A percentile compares a stretch with the other conserved stretches of the same genome.
These are phyloP conservation scores for Lasiodiplodia citricola DNA, from an alignment of 2,329 filamentous ascomycete species.

Conservation along the genomic window DNA sequence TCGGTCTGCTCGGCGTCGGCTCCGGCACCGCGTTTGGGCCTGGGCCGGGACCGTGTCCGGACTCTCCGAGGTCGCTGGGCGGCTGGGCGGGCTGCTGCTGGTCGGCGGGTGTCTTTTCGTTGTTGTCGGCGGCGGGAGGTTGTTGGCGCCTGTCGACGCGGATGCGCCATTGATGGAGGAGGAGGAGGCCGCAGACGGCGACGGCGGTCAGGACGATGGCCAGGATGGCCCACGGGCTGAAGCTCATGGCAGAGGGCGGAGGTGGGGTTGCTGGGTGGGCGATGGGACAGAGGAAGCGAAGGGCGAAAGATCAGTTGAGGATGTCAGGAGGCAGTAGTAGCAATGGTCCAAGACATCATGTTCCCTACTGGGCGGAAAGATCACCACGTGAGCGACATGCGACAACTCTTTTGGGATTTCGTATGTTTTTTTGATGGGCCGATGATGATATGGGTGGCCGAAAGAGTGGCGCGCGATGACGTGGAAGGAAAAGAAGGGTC, in stretches of 20 bases:
- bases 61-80: conserved; percentile 9
- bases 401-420: not conserved
- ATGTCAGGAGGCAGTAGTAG: not conserved
- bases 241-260: not conserved
- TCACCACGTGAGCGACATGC: conserved; percentile 10
- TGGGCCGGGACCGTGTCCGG: not conserved
- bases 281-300: not conserved
- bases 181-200: conserved; percentile 8
- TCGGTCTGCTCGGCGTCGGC: conserved; percentile 4
- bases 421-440: conserved; percentile 5
- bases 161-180: conserved; percentile 7
- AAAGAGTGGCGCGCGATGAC: conserved; percentile 15
- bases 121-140: not conserved
- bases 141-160: conserved; percentile 5
- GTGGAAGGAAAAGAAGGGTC: conserved; percentile 4
- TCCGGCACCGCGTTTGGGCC: not conserved
- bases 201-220: conserved; percentile 15
- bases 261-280: not conserved
- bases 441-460: conserved; percentile 12
- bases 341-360: conserved; percentile 12
- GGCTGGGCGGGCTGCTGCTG: not conserved
- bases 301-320: not conserved
- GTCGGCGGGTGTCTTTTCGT: not conserved
- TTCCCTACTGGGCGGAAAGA: not conserved
- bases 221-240: conserved; percentile 17